These are phyloP conservation scores for Aureobasidium leucospermi DNA, from an alignment of 2,329 filamentous ascomycete genomes.

Conservation along the genomic window DNA sequence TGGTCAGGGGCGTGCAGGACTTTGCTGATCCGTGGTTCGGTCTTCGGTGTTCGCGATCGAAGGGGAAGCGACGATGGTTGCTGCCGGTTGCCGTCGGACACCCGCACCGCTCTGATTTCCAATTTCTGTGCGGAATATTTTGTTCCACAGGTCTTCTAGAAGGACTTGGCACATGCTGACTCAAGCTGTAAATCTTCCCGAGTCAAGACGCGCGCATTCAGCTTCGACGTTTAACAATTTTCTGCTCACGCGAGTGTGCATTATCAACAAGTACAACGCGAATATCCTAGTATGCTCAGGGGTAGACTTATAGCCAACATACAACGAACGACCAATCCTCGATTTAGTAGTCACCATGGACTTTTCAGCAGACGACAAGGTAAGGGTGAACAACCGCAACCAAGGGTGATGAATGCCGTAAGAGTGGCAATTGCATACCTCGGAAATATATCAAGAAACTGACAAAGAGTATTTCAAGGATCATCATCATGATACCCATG, in stretches of 20 bases:
- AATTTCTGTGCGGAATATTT: background rate
- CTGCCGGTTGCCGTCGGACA: background rate
- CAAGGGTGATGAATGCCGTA: background rate
- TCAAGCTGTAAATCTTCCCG: background rate
- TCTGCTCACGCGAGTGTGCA: background rate
- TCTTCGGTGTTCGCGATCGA: background rate
- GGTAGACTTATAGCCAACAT: background rate
- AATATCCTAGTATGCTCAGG: background rate
- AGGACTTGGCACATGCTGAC: background rate
- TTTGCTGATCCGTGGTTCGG: slow-evolving; percentile 3
- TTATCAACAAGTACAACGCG: background rate
- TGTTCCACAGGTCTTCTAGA: background rate
- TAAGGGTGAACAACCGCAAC: background rate
- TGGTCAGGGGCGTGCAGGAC: background rate
- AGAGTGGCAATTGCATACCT: background rate
- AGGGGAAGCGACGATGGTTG: background rate
- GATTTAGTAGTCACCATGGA: slow-evolving; percentile 5
- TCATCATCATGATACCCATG: slow-evolving; percentile 16
- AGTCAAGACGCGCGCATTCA: background rate
- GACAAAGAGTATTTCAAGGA: background rate
- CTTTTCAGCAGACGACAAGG: slow-evolving; percentile 12
- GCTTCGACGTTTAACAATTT: background rate
- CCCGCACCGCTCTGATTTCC: background rate
- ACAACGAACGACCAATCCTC: background rate
- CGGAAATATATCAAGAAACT: background rate